These are phyloP conservation scores for Aspergillus costaricaensis DNA, from an alignment of 2,329 filamentous ascomycete species.

Conservation along the genomic window DNA sequence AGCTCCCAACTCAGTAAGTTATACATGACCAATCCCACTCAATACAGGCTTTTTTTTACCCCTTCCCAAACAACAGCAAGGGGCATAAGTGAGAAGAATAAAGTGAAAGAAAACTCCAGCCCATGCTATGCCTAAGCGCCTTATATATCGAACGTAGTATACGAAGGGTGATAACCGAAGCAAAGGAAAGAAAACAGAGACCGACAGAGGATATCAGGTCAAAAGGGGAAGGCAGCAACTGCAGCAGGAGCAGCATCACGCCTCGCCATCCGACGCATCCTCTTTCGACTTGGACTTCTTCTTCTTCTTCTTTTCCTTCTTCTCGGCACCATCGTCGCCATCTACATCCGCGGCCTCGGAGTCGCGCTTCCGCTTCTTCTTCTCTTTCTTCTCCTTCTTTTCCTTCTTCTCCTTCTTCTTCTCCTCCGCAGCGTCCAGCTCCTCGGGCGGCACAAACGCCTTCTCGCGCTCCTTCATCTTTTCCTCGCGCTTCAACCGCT, in stretches of 20 bases:
- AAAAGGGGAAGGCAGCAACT: not conserved
- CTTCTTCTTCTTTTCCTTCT: constrained; percentile 64
- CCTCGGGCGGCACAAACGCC: constrained; percentile 85
- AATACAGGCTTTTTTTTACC: constrained; percentile 2
- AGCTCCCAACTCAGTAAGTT: not conserved
- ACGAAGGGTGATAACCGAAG: constrained; percentile 7
- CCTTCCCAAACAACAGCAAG: not conserved
- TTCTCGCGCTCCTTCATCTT: constrained; percentile 81
- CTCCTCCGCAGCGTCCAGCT: constrained; percentile 59
- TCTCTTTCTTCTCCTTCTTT: constrained; percentile 44
- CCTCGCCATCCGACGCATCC: constrained; percentile 28
- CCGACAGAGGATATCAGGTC: constrained; percentile 18
- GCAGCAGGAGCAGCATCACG: constrained; percentile 17
- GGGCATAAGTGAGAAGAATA: not conserved
- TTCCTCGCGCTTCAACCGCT: constrained; percentile 83
- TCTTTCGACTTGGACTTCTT: constrained; percentile 44
- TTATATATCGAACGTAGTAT: constrained; percentile 17
- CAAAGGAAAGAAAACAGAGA: constrained; percentile 16
- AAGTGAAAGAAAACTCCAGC: constrained; percentile 35
- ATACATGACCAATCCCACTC: constrained; percentile 6
- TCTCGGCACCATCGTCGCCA: constrained; percentile 44
- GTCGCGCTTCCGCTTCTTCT: constrained; percentile 46
- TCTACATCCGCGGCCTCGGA: constrained; percentile 39
- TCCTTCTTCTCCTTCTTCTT: constrained; percentile 50
- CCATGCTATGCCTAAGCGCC: constrained; percentile 44